Conservation (phyloP, 2,329 filamentous ascomycete species). For the Chrysoporthe cubensis region DNA sequence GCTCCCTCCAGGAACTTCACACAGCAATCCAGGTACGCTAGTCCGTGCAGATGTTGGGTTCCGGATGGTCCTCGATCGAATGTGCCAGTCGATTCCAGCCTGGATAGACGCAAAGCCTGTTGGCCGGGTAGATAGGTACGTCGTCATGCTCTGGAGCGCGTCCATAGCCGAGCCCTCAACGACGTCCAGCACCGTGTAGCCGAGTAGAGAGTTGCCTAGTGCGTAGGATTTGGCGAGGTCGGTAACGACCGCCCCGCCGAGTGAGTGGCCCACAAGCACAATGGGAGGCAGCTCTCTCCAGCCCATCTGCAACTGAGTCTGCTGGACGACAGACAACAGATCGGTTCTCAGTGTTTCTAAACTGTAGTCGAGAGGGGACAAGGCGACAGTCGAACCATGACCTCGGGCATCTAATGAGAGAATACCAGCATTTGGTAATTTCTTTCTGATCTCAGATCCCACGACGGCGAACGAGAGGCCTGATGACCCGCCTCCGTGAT, state of each 20-base stretch:
- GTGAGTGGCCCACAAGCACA: slow-evolving; percentile 86
- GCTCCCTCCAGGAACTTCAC: slow-evolving; percentile 36
- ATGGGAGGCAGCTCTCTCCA: slow-evolving; percentile 77
- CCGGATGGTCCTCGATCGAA: slow-evolving; percentile 83
- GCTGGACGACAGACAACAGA: slow-evolving; percentile 68
- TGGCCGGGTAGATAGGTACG: slow-evolving; percentile 83
- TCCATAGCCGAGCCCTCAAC: slow-evolving; percentile 97
- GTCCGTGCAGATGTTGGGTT: slow-evolving; percentile 82
- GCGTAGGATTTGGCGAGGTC: slow-evolving; percentile 72
- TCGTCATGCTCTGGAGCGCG: slow-evolving; percentile 91
- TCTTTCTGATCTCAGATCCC: slow-evolving; percentile 74
- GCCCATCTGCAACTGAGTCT: slow-evolving; percentile 68
- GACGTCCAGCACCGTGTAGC: slow-evolving; percentile 90
- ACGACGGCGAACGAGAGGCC: slow-evolving; percentile 89
- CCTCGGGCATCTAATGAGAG: slow-evolving; percentile 85
- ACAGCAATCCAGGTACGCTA: slow-evolving; percentile 81
- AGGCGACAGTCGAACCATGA: slow-evolving; percentile 74
- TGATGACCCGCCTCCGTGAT: slow-evolving; percentile 93
- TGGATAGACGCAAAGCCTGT: slow-evolving; percentile 75
- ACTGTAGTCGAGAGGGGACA: slow-evolving; percentile 62
- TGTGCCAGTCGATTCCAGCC: slow-evolving; percentile 91
- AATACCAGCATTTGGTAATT: slow-evolving; percentile 79
- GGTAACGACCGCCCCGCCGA: slow-evolving; percentile 90
- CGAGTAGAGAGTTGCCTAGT: slow-evolving; percentile 72
- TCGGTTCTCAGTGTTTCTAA: slow-evolving; percentile 76